phyloP scores from a whole-genome alignment of 768 basidiomycete species.

The Chlorophyllum brunneum region DNA sequence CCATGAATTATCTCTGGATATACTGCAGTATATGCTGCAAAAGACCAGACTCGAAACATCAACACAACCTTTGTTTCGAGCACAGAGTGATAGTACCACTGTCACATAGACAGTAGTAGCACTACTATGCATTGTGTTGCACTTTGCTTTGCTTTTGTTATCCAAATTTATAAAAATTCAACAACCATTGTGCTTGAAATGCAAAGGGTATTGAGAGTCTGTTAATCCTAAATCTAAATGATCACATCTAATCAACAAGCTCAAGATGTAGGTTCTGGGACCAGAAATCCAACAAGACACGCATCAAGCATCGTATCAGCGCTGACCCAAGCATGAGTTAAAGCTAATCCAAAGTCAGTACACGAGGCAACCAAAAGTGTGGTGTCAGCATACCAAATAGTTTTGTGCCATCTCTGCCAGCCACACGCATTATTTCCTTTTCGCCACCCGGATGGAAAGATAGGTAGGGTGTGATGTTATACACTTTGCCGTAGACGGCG shows the following conservation, averaged over 20 bases:
- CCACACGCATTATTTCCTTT: conserved; percentile 90
- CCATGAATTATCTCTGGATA: neutral
- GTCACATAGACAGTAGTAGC: neutral
- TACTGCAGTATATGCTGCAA: neutral
- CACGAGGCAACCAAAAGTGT: neutral
- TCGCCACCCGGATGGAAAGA: conserved; percentile 93
- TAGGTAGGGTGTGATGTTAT: conserved; percentile 92
- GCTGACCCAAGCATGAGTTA: conserved; percentile 96
- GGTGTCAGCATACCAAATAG: conserved; percentile 86
- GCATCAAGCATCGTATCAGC: conserved; percentile 94
- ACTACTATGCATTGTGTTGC: neutral
- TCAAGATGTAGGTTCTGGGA: conserved; percentile 54
- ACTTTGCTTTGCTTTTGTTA: too few species aligned
- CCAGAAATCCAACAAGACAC: conserved; percentile 88
- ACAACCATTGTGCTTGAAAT: too few species aligned
- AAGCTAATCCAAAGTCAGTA: conserved; percentile 41
- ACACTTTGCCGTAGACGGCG: conserved; percentile 88
- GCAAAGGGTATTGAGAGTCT: too few species aligned
- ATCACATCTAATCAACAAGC: neutral
- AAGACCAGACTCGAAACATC: neutral
- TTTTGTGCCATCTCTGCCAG: conserved; percentile 92
- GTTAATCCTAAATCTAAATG: neutral
- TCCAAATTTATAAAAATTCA: too few species aligned
- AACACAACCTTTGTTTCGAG: neutral
- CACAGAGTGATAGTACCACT: neutral